Percentiles rank a stretch among this genome's conserved stretches.
Evolutionary conservation across 495 filamentous ascomycete species (phyloP).

Genomic region (Lepraria neglecta): DNA sequence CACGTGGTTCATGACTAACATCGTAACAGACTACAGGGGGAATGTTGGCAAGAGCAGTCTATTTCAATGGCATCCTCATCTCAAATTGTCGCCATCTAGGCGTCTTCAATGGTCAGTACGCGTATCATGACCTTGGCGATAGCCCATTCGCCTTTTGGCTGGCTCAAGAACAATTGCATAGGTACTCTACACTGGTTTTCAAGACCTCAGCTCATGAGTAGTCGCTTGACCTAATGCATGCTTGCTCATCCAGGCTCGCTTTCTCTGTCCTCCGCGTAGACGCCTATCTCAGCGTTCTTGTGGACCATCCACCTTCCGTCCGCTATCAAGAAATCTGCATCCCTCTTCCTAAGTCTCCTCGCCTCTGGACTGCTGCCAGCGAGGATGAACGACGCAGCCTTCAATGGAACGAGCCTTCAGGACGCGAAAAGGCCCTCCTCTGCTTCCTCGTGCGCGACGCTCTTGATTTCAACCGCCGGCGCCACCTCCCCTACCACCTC

Average conservation of each 20-base stretch:
- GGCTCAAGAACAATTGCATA: conserved; percentile 33
- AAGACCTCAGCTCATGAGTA: neutral
- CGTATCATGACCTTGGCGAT: conserved; percentile 24
- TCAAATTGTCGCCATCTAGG: conserved; percentile 31
- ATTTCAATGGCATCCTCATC: conserved; percentile 27
- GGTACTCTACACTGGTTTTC: conserved; percentile 22
- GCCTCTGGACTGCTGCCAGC: conserved; percentile 29
- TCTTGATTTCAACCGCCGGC: conserved; percentile 19
- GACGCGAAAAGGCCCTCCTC: conserved; percentile 32
- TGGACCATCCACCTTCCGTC: conserved; percentile 31
- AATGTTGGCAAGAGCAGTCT: conserved; percentile 31
- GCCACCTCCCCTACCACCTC: conserved; percentile 27
- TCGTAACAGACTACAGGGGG: conserved; percentile 26
- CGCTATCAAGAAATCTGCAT: conserved; percentile 35
- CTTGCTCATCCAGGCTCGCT: conserved; percentile 25
- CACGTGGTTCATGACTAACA: conserved; percentile 5
- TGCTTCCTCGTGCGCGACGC: conserved; percentile 32
- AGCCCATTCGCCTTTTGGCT: conserved; percentile 29
- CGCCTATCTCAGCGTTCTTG: conserved; percentile 31
- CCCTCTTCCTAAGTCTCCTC: conserved; percentile 29
- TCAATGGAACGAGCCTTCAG: conserved; percentile 34
- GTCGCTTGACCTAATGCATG: neutral
- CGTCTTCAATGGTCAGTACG: conserved; percentile 32
- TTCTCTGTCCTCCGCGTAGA: conserved; percentile 33
- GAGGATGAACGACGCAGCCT: conserved; percentile 31